phyloP scores from a whole-genome alignment of 2,329 filamentous ascomycete species.

The Monilinia laxa region DNA sequence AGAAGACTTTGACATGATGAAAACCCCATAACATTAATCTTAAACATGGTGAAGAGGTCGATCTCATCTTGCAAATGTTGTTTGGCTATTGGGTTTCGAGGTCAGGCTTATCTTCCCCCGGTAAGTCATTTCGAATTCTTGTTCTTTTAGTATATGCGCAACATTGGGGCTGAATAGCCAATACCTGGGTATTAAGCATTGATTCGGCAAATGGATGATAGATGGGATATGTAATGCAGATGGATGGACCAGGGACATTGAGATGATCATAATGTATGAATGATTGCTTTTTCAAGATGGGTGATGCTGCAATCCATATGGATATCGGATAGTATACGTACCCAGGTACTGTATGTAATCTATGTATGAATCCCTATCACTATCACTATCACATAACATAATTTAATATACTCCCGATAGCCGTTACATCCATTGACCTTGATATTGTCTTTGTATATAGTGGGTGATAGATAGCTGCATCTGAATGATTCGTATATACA shows the following conservation, averaged over 20 bases:
- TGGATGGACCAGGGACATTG: too few species aligned
- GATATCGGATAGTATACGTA: too few species aligned
- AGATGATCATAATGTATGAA: too few species aligned
- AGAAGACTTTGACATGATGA: background rate
- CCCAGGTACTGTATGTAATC: too few species aligned
- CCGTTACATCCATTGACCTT: too few species aligned
- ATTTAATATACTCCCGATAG: too few species aligned
- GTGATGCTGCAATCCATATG: too few species aligned
- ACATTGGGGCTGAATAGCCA: conserved; percentile 9
- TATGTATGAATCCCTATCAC: too few species aligned
- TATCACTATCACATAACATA: too few species aligned
- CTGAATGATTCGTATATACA: background rate
- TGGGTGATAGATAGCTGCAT: too few species aligned
- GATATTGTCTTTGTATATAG: too few species aligned
- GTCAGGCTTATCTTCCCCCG: background rate
- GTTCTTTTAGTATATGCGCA: background rate
- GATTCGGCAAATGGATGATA: background rate
- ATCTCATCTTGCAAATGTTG: conserved; percentile 13
- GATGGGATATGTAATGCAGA: background rate
- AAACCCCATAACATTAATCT: conserved; percentile 2
- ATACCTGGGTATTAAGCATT: background rate
- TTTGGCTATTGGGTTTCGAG: background rate
- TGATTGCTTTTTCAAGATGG: too few species aligned
- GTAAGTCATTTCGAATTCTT: background rate
- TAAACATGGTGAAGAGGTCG: background rate